Evolutionary conservation across 2,329 filamentous ascomycete species (phyloP), one percentile per base, ranked within the genome.

Genomic region (Fusarium sp.): DNA sequence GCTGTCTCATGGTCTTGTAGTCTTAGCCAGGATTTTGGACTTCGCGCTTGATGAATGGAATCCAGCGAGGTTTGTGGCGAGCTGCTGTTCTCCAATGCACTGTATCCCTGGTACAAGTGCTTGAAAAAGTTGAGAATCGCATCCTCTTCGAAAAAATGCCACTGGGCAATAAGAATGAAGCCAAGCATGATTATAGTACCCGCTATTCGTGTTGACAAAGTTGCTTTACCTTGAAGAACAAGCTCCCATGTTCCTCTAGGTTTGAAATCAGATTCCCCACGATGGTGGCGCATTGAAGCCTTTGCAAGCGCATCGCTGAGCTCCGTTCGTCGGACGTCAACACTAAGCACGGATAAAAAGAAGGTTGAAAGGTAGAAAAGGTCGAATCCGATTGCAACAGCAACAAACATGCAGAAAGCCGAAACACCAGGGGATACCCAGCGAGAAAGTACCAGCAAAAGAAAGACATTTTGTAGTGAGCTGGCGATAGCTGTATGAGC

Each of bases 1-100:
- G 91, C 92, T 2, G 91, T 93, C 73, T 92, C 90, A 71, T 93
- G 91, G 71, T 94, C 92, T 76, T 94, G 92, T 57, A 93, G 83
- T 28, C 87, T 86, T 50, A 94, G 82, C 92, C 92, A 95, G 16
- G 92, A 91, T 6, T 86, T 88, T 2, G 91, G 92, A n/a, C 89
- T 92, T 63, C 92, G 84, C 4, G 91, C 91, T 75, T 93, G 91
- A 72, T 94, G 90, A 63, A 94, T 86, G 23, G 86, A 84, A 12
- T 89, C 83, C 3, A 85, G 75, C 3, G 85, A 77, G 6, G 71
- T 65, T 41, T 75, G 75, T 12, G 73, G 81, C 33, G 33, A 78
- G 75, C 52, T 77, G 77, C 23, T 78, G 57, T 20, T 42, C 11
- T 69, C 67, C 9, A 55, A 37, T 9, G 53, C 37, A 7, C 67